Evolutionary conservation across 148 eudicot species (phyloP).

Genomic region (Rhododendron griersonianum): DNA sequence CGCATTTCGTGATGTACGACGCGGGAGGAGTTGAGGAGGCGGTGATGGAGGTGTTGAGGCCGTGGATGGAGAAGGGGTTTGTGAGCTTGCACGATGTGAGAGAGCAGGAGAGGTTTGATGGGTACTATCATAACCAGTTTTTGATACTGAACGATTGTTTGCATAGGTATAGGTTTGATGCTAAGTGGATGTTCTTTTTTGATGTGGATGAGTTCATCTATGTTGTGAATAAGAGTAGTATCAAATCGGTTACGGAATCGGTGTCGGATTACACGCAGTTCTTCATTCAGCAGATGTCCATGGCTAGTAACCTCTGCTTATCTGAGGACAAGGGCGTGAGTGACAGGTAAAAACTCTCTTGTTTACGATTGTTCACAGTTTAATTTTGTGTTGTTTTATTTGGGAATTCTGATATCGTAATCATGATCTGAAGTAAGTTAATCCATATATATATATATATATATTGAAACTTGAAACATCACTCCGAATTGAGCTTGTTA

Average conservation of each 20-base stretch:
- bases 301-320: slow-evolving; percentile 58
- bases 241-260: slow-evolving; percentile 43
- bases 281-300: slow-evolving; percentile 60
- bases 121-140: slow-evolving; percentile 80
- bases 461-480: neutral
- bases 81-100: slow-evolving; percentile 60
- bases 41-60: slow-evolving; percentile 49
- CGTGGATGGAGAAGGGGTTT: slow-evolving; percentile 72
- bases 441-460: neutral
- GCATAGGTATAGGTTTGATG: slow-evolving; percentile 51
- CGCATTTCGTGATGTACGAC: slow-evolving; percentile 72
- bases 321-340: slow-evolving; percentile 35
- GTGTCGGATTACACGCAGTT: slow-evolving; percentile 44
- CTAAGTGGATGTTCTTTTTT: slow-evolving; percentile 79
- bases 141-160: slow-evolving; percentile 66
- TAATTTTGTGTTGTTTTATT: neutral
- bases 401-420: neutral
- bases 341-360: slow-evolving; percentile 30
- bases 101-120: slow-evolving; percentile 71
- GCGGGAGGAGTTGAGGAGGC: slow-evolving; percentile 67
- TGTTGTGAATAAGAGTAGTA: slow-evolving; percentile 26
- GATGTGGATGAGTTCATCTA: slow-evolving; percentile 65
- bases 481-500: neutral
- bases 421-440: neutral
- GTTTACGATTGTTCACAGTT: neutral